Percentiles rank a stretch among this genome's conserved stretches.
Conservation (phyloP, 768 basidiomycete species). For the Leccinum barrowsii region DNA sequence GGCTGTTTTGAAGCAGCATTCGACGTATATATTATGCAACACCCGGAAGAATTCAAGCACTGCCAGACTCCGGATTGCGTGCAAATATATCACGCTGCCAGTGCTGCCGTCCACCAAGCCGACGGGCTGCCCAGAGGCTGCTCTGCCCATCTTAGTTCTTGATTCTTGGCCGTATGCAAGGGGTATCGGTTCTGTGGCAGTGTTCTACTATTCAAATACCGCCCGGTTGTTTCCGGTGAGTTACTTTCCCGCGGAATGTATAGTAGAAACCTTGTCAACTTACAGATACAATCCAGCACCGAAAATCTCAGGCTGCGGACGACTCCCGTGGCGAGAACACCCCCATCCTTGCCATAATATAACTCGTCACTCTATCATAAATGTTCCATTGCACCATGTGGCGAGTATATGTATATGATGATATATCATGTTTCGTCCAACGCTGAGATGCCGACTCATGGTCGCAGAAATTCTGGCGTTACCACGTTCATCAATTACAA, state of each 20-base stretch:
- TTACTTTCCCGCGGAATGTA: too few relatives aligned
- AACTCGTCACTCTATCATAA: too few relatives aligned
- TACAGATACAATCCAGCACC: too few relatives aligned
- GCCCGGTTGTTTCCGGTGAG: too few relatives aligned
- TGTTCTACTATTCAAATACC: too few relatives aligned
- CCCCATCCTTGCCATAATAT: too few relatives aligned
- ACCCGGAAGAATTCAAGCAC: conserved; percentile 58
- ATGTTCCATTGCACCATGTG: too few relatives aligned
- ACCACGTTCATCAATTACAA: too few relatives aligned
- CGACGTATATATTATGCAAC: conserved; percentile 51
- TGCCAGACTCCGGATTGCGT: conserved; percentile 79
- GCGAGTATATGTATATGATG: neutral
- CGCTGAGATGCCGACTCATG: neutral
- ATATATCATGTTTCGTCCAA: neutral
- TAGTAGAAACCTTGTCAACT: too few relatives aligned
- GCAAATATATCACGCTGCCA: conserved; percentile 60
- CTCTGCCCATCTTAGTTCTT: conserved; percentile 69
- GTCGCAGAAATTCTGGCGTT: too few relatives aligned
- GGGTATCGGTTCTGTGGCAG: conserved; percentile 27
- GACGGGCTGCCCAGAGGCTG: conserved; percentile 35
- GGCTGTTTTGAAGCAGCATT: conserved; percentile 54
- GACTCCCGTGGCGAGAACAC: too few relatives aligned
- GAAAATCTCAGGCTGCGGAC: too few relatives aligned
- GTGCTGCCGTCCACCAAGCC: conserved; percentile 20
- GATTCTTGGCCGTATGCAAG: conserved; percentile 37